Percentiles rank a stretch among this genome's conserved stretches.
phyloP scores from a whole-genome alignment of 2,329 filamentous ascomycete species.

The Monosporascus ibericus region DNA sequence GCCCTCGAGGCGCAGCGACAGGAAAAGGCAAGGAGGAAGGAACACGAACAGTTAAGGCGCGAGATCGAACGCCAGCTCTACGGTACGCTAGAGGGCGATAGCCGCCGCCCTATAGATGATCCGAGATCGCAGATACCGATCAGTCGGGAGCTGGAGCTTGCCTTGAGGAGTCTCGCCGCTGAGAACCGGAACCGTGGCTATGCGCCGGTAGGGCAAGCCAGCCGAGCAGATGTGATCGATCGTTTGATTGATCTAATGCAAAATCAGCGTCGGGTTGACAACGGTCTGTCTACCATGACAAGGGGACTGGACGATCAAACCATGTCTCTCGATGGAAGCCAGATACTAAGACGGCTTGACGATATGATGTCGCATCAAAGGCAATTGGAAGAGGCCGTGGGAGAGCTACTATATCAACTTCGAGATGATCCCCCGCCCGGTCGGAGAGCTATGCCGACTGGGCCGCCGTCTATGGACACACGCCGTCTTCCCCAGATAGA shows the following conservation, averaged over 20 bases:
- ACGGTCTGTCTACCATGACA: background rate
- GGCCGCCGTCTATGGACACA: background rate
- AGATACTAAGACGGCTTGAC: background rate
- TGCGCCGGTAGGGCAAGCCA: background rate
- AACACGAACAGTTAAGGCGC: background rate
- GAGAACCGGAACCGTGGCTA: background rate
- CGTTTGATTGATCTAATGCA: background rate
- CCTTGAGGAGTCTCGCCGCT: background rate
- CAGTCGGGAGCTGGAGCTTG: background rate
- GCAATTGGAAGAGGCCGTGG: background rate
- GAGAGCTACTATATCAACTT: background rate
- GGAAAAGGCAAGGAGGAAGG: background rate
- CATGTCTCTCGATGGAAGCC: background rate
- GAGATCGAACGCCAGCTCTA: conserved; percentile 1
- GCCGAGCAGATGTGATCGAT: background rate
- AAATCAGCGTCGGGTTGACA: background rate
- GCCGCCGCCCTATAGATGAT: background rate
- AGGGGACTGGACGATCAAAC: background rate
- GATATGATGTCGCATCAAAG: conserved; percentile 2
- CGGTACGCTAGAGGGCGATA: background rate
- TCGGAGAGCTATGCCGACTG: background rate
- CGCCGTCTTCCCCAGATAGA: background rate
- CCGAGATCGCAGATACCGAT: background rate
- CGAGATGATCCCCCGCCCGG: background rate
- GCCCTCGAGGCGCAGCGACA: background rate